phyloP scores from a whole-genome alignment of 2,329 filamentous ascomycete species.

The Aspergillus puulaauensis region DNA sequence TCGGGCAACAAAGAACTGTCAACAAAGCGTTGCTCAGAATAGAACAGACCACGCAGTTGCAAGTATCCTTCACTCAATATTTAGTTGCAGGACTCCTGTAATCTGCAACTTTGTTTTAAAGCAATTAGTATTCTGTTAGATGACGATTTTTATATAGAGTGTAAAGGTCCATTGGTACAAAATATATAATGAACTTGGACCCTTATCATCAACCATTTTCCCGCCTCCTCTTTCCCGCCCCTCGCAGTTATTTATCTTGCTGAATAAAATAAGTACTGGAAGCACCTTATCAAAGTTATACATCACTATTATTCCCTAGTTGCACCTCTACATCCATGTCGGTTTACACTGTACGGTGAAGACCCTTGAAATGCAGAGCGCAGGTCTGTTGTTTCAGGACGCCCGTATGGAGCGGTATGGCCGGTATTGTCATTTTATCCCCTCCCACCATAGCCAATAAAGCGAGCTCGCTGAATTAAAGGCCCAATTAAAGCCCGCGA shows the following conservation, averaged over 20 bases:
- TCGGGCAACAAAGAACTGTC: slow-evolving; percentile 5
- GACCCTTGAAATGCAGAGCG: too few relatives aligned
- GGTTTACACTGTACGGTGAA: background rate
- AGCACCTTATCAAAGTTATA: too few relatives aligned
- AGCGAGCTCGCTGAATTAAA: background rate
- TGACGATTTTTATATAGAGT: background rate
- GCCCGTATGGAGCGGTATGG: background rate
- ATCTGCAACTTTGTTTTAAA: background rate
- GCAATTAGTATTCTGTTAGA: background rate
- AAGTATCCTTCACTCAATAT: background rate
- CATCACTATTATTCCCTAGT: too few relatives aligned
- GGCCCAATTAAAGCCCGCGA: background rate
- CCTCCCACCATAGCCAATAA: background rate
- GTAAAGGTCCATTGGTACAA: background rate
- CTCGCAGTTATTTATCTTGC: too few relatives aligned
- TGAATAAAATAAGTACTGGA: too few relatives aligned
- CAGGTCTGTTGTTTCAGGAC: background rate
- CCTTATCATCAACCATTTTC: background rate
- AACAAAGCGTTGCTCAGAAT: slow-evolving; percentile 1
- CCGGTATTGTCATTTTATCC: background rate
- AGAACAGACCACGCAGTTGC: background rate
- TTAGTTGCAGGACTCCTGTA: background rate
- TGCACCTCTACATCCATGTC: too few relatives aligned
- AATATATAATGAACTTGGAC: background rate
- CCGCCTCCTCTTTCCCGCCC: too few relatives aligned